Conservation (phyloP, 2,329 filamentous ascomycete genomes). For the Hypoxylon sp. region DNA sequence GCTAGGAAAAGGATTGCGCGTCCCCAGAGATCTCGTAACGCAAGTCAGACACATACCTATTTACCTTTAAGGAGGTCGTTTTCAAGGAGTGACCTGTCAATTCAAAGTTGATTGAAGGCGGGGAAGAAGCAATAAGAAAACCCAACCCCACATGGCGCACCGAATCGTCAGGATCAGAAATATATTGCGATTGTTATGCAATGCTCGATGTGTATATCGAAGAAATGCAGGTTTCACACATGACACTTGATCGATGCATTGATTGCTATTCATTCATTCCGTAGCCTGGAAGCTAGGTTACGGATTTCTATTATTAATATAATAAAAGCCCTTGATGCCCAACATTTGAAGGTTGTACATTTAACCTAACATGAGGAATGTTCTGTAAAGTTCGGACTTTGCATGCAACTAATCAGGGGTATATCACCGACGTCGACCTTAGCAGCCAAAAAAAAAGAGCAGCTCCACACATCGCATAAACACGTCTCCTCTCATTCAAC, state of each 20-base stretch:
- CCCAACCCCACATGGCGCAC: conserved; percentile 25
- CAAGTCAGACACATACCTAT: conserved; percentile 12
- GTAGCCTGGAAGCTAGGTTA: conserved; percentile 6
- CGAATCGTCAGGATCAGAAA: conserved; percentile 18
- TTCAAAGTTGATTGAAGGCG: conserved; percentile 21
- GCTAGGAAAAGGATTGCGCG: conserved; percentile 26
- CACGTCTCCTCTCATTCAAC: conserved; percentile 25
- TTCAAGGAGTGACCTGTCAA: conserved; percentile 35
- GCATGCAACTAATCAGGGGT: conserved; percentile 33
- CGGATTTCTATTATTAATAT: conserved; percentile 6
- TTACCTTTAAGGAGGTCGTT: conserved; percentile 1
- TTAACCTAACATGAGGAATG: conserved; percentile 22
- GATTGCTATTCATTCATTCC: conserved; percentile 5
- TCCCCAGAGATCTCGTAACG: conserved; percentile 20
- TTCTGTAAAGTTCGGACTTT: conserved; percentile 11
- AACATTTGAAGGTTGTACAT: conserved; percentile 16
- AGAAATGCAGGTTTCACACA: conserved; percentile 19
- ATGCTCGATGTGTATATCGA: conserved; percentile 29
- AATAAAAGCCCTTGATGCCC: conserved; percentile 33
- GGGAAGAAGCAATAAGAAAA: conserved; percentile 27
- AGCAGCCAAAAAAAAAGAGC: conserved; percentile 11
- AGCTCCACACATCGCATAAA: conserved; percentile 17
- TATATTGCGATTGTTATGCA: conserved; percentile 30
- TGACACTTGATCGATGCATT: conserved; percentile 10
- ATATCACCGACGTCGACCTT: conserved; percentile 41